These are phyloP conservation scores for Lepidium didymum DNA, from an alignment of 345 rosid genomes.

Conservation along the genomic window DNA sequence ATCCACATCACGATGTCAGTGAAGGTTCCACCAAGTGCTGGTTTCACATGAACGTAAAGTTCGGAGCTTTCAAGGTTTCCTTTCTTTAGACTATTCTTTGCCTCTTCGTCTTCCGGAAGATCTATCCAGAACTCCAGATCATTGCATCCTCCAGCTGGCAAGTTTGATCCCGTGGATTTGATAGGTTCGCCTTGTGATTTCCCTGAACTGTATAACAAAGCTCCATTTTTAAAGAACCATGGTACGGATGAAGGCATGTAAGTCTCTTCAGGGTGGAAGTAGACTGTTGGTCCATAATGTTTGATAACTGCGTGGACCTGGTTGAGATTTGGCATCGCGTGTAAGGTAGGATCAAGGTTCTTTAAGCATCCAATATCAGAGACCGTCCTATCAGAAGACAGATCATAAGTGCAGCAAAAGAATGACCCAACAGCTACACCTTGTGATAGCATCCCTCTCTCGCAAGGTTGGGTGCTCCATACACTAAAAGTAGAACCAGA, in stretches of 20 bases:
- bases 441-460: conserved; percentile 57
- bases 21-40: conserved; percentile 82
- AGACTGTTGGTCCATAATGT: conserved; percentile 78
- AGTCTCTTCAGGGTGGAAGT: conserved; percentile 81
- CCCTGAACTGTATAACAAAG: conserved; percentile 48
- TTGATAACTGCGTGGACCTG: conserved; percentile 63
- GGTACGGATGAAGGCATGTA: conserved; percentile 83
- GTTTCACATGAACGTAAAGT: conserved; percentile 85
- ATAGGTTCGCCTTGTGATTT: conserved; percentile 42
- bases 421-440: conserved; percentile 87
- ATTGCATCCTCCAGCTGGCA: conserved; percentile 66
- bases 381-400: conserved; percentile 29
- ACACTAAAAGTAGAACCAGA: conserved; percentile 41
- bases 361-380: conserved; percentile 64
- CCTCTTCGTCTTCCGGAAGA: conserved; percentile 54
- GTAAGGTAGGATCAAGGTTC: conserved; percentile 48
- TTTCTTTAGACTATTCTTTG: conserved; percentile 38
- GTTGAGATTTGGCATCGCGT: conserved; percentile 76
- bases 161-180: conserved; percentile 47
- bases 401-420: conserved; percentile 43
- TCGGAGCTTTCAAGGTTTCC: conserved; percentile 71
- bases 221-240: conserved; percentile 91
- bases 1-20: conserved; percentile 92
- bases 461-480: conserved; percentile 60
- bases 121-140: conserved; percentile 80